Conservation (phyloP, 805 yeast species). For the Lipomyces spencermartinsiae region DNA sequence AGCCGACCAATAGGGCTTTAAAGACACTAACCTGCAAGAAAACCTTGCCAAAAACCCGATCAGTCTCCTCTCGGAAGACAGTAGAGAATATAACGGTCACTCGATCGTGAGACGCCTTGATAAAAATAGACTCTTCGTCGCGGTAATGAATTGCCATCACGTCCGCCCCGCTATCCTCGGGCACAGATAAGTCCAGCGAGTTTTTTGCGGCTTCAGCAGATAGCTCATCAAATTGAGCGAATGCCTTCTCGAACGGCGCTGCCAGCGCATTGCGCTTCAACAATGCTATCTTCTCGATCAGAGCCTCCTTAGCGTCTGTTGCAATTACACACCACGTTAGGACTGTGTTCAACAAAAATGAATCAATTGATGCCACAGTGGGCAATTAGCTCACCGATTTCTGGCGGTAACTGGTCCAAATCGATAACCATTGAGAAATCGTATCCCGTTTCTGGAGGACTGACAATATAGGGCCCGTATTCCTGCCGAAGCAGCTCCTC, state of each 20-base stretch:
- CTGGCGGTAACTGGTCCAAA: constrained; percentile 52
- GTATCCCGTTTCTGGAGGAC: constrained; percentile 74
- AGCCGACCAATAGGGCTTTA: not conserved
- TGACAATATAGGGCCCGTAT: constrained; percentile 54
- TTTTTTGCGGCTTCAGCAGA: constrained; percentile 51
- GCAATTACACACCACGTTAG: not conserved
- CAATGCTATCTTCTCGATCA: constrained; percentile 71
- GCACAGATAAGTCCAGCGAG: constrained; percentile 50
- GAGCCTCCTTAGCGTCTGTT: constrained; percentile 55
- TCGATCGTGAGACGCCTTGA: constrained; percentile 92
- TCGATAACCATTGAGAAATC: constrained; percentile 79
- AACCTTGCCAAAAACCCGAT: constrained; percentile 86
- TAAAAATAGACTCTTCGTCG: constrained; percentile 89
- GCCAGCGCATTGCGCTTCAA: constrained; percentile 88
- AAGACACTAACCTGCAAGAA: constrained; percentile 61
- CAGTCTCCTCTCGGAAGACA: constrained; percentile 94
- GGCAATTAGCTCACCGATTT: constrained; percentile 29
- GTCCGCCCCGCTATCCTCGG: constrained; percentile 55
- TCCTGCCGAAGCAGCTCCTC: constrained; percentile 53
- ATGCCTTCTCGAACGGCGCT: constrained; percentile 90
- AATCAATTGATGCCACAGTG: not conserved
- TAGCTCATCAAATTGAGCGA: constrained; percentile 74
- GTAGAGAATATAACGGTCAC: constrained; percentile 97
- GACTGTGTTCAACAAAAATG: not conserved
- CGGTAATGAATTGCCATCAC: constrained; percentile 81